phyloP scores from a whole-genome alignment of 495 filamentous ascomycete species.

The Hypomontagnella submonticulosa region DNA sequence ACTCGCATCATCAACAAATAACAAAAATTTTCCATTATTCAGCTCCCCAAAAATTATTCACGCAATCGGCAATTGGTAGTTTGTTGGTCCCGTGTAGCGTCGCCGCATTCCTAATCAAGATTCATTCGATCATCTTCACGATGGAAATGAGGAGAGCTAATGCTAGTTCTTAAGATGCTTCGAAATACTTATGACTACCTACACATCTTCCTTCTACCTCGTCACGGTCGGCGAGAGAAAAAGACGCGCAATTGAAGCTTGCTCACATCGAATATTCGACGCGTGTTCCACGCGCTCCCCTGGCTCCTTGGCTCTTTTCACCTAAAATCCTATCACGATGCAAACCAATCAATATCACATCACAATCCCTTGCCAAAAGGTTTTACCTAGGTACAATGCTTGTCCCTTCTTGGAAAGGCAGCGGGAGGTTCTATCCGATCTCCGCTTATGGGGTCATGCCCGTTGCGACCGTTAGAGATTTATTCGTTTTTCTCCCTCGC shows the following conservation, averaged over 20 bases:
- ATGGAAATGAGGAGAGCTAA: background rate
- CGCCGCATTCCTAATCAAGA: background rate
- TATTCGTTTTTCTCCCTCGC: background rate
- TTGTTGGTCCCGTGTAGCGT: background rate
- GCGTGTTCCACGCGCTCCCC: constrained; percentile 33
- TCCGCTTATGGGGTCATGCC: constrained; percentile 27
- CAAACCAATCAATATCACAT: constrained; percentile 35
- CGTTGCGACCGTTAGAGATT: constrained; percentile 25
- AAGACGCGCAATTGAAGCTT: constrained; percentile 17
- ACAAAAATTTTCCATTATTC: constrained; percentile 21
- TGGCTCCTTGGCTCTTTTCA: constrained; percentile 15
- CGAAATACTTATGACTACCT: background rate
- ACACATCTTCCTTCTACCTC: constrained; percentile 3
- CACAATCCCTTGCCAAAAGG: constrained; percentile 26
- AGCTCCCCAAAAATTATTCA: constrained; percentile 2
- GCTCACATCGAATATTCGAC: constrained; percentile 28
- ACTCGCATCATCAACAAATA: constrained; percentile 21
- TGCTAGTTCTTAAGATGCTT: background rate
- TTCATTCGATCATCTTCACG: background rate
- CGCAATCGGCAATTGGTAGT: background rate
- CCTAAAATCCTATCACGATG: constrained; percentile 25
- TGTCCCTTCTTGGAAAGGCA: constrained; percentile 36
- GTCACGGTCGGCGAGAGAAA: background rate
- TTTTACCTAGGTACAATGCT: constrained; percentile 22
- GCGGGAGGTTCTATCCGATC: constrained; percentile 40